phyloP scores from a whole-genome alignment of 768 basidiomycete species.

The Hypsizygus marmoreus region DNA sequence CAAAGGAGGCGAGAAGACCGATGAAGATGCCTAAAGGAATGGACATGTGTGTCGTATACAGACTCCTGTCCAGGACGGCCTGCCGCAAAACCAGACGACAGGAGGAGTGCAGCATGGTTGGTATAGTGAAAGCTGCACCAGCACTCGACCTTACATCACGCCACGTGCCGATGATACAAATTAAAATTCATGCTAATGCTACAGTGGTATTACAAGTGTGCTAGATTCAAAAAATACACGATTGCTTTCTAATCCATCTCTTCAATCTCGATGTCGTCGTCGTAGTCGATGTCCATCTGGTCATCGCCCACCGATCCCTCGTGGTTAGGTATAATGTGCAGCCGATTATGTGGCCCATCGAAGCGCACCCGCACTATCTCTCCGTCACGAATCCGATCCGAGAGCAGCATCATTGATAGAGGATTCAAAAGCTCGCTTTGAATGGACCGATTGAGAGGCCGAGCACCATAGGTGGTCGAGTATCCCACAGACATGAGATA shows the following conservation, averaged over 20 bases:
- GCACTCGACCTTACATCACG: not conserved
- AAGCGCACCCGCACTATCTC: constrained; percentile 77
- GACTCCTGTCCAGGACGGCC: constrained; percentile 2
- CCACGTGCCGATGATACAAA: no score
- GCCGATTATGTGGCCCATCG: constrained; percentile 78
- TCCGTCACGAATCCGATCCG: constrained; percentile 78
- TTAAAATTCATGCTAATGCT: not conserved
- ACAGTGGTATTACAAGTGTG: not conserved
- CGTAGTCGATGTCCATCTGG: constrained; percentile 62
- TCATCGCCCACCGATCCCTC: constrained; percentile 50
- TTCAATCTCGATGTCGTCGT: constrained; percentile 66
- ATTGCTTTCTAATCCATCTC: constrained; percentile 52
- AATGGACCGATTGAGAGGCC: constrained; percentile 89
- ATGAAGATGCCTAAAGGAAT: constrained; percentile 54
- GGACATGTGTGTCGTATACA: constrained; percentile 35
- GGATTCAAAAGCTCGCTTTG: constrained; percentile 94
- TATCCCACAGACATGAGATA: constrained; percentile 79
- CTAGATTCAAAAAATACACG: not conserved
- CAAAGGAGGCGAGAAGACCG: constrained; percentile 80
- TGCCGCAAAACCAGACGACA: constrained; percentile 8
- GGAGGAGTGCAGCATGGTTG: constrained; percentile 8
- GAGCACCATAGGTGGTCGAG: constrained; percentile 84
- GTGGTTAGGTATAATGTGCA: constrained; percentile 84
- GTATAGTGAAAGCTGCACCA: not conserved
- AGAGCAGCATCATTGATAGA: constrained; percentile 80